Percentiles rank a stretch among this genome's conserved stretches.
Evolutionary conservation across 805 yeast genomes (phyloP).

Genomic region (Jamesozyma spencerorum): DNA sequence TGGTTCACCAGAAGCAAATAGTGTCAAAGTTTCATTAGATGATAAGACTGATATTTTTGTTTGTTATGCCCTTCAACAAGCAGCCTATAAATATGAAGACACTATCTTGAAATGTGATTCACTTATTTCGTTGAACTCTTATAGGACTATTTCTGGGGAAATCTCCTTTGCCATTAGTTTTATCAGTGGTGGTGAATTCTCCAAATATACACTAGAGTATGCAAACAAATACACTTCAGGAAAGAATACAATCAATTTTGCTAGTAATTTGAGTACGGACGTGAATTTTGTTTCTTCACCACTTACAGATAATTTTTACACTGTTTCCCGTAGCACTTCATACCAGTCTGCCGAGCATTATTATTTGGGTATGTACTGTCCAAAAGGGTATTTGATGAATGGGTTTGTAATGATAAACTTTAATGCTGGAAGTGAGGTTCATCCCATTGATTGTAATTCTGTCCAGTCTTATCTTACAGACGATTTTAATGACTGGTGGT

Average conservation of each 20-base stretch:
- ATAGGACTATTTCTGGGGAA: constrained; percentile 21
- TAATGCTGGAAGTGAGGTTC: constrained; percentile 28
- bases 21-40: constrained; percentile 9
- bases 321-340: constrained; percentile 28
- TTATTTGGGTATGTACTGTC: constrained; percentile 29
- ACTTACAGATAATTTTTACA: constrained; percentile 14
- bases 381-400: constrained; percentile 20
- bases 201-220: constrained; percentile 25
- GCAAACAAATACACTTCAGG: constrained; percentile 27
- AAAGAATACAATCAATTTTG: constrained; percentile 22
- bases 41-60: constrained; percentile 24
- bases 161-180: constrained; percentile 27
- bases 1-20: constrained; percentile 8
- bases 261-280: constrained; percentile 18
- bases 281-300: constrained; percentile 21
- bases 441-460: constrained; percentile 30
- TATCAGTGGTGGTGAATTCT: constrained; percentile 29
- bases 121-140: constrained; percentile 11
- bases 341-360: constrained; percentile 28
- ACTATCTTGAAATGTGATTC: constrained; percentile 29
- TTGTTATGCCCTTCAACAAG: constrained; percentile 30
- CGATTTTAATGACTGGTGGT: constrained; percentile 30
- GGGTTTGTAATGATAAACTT: constrained; percentile 23
- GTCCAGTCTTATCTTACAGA: constrained; percentile 19
- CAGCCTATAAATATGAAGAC: constrained; percentile 25